Evolutionary conservation across 2,329 filamentous ascomycete genomes (phyloP), one percentile per base, ranked within the genome.

Genomic region (Exophiala calicioides): DNA sequence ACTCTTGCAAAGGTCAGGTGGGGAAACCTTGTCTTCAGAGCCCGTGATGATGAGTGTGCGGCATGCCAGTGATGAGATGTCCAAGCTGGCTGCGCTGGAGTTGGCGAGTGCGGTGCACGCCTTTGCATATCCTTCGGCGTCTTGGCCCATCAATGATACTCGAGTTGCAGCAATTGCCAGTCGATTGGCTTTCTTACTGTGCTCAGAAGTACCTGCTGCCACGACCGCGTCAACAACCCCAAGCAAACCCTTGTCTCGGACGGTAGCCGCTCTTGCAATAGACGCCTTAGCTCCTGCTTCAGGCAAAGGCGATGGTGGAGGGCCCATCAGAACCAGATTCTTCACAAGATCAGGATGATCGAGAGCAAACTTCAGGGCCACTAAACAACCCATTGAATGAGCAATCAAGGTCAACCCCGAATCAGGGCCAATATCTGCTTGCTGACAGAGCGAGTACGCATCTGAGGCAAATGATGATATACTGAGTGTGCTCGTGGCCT

Each of bases 81-180:
- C 58, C 16, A 75, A 37, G 18, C 16, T 41, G 12, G 55, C 44
- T 15, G 60, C 53, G 1, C 58, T 59, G 1, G 69, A 68, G 3
- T 62, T 62, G 3, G 72, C 77, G 21, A 80, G 63, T 2, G 77
- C 77, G 20, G 64, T 63, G 31, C 74, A 76, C 0, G 68, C 77
- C 50, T 80, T 81, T 1, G 77, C 77, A 58, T 79, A 81, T 1
- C 73, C 73, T 51, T 81, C 77, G 0, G 73, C 66, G 52, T 78
- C 71, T 51, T 77, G 74, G 0, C 65, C 60, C 0, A 78, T 59
- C 2, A 81, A 60, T 4, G 68, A 73, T 19, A 73, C 55, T 4
- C 70, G 59, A 6, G 73, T 62, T 0, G 75, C 72, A 2, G 69
- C 59, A 7, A 70, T 47, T 1, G 68, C 70, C 1, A 78, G 44